Percentiles rank a stretch among this genome's conserved stretches.
These are phyloP conservation scores for Hemerocallis citrina DNA, from an alignment of 106 monocot genomes.

Conservation along the genomic window DNA sequence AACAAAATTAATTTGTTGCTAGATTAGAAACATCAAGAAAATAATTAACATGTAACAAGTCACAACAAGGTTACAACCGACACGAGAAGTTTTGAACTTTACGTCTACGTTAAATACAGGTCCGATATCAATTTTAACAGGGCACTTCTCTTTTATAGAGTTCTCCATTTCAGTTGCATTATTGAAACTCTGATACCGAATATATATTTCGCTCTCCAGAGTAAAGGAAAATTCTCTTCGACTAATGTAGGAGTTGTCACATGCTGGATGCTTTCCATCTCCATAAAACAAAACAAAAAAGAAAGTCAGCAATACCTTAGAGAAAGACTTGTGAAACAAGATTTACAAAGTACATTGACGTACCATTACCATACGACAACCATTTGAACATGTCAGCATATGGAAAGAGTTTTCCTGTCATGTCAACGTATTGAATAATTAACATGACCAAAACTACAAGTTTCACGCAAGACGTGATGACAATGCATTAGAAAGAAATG, in stretches of 20 bases:
- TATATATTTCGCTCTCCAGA: constrained; percentile 71
- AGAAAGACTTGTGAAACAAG: neutral
- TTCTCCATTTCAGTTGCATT: constrained; percentile 70
- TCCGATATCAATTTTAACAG: constrained; percentile 87
- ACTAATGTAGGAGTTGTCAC: constrained; percentile 67
- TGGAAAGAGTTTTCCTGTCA: constrained; percentile 93
- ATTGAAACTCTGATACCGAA: constrained; percentile 82
- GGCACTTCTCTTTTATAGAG: constrained; percentile 76
- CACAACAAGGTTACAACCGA: neutral
- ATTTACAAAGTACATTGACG: neutral
- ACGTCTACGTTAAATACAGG: constrained; percentile 88
- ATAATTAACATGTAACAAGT: neutral
- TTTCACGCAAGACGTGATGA: neutral
- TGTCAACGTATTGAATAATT: neutral
- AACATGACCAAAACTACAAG: neutral
- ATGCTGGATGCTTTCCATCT: constrained; percentile 96
- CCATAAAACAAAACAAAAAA: constrained; percentile 5
- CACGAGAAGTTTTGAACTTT: constrained; percentile 6
- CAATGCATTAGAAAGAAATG: neutral
- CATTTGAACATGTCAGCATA: constrained; percentile 79
- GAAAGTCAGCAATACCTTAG: neutral
- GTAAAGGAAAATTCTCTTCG: constrained; percentile 93
- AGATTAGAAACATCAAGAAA: constrained; percentile 2
- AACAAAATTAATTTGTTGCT: neutral
- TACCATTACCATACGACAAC: constrained; percentile 98